These are phyloP conservation scores for Quercus tomentella DNA, from an alignment of 331 rosid genomes.

Conservation along the genomic window DNA sequence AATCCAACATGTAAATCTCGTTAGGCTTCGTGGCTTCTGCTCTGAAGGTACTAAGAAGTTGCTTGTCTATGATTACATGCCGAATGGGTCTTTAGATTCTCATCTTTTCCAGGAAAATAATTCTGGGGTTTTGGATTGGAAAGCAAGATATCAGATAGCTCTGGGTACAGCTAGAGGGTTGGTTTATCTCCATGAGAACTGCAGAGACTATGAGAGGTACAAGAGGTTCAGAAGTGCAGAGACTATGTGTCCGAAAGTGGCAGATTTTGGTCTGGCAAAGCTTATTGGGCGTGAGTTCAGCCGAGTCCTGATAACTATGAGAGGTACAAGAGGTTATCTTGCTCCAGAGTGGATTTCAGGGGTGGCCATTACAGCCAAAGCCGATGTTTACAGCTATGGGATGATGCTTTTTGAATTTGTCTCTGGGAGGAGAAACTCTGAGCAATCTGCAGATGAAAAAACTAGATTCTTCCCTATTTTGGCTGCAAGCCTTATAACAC, in stretches of 20 bases:
- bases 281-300: conserved; percentile 81
- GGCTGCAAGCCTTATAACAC: conserved; percentile 12
- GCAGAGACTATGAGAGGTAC: too few species aligned
- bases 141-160: conserved; percentile 49
- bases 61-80: conserved; percentile 51
- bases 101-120: conserved; percentile 20
- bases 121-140: conserved; percentile 29
- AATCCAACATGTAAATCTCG: conserved; percentile 49
- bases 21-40: conserved; percentile 55
- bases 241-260: conserved; percentile 71
- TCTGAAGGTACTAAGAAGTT: conserved; percentile 41
- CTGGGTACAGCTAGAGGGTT: conserved; percentile 52
- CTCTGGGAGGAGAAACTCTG: conserved; percentile 49
- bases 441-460: conserved; percentile 31
- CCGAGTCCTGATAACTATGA: conserved; percentile 75
- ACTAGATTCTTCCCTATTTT: conserved; percentile 33
- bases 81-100: conserved; percentile 46
- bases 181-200: conserved; percentile 77
- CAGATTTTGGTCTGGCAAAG: conserved; percentile 89
- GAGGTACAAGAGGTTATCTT: conserved; percentile 90
- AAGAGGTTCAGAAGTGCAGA: too few species aligned
- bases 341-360: conserved; percentile 90
- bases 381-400: conserved; percentile 81
- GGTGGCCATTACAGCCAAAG: conserved; percentile 60
- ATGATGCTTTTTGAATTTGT: conserved; percentile 80